phyloP scores from a whole-genome alignment of 1,139 yeast species.

The Geotrichum bryndzae region DNA sequence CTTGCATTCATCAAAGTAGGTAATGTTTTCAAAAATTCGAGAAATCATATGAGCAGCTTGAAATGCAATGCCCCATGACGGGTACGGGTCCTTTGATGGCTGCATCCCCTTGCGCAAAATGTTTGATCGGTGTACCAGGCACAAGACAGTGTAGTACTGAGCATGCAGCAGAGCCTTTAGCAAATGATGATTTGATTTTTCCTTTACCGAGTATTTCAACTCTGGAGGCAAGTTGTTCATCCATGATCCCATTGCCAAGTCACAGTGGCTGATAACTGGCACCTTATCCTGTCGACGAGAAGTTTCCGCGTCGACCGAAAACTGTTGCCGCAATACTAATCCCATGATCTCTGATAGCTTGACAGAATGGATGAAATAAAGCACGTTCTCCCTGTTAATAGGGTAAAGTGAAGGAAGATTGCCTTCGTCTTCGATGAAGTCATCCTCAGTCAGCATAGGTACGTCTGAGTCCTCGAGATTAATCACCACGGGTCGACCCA shows the following conservation, averaged over 20 bases:
- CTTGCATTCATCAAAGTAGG: conserved; percentile 47
- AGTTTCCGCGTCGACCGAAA: conserved; percentile 61
- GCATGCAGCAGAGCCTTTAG: conserved; percentile 60
- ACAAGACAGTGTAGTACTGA: conserved; percentile 67
- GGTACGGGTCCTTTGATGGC: conserved; percentile 47
- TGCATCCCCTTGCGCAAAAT: conserved; percentile 39
- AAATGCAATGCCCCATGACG: conserved; percentile 80
- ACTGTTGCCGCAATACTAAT: conserved; percentile 63
- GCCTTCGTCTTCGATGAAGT: conserved; percentile 55
- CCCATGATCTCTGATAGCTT: conserved; percentile 72
- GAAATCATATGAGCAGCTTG: conserved; percentile 81
- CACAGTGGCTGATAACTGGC: conserved; percentile 64
- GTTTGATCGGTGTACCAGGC: conserved; percentile 67
- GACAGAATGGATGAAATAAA: conserved; percentile 58
- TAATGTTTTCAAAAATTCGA: conserved; percentile 54
- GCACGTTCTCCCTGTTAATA: conserved; percentile 45
- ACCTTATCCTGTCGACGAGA: conserved; percentile 44
- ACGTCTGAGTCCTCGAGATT: conserved; percentile 74
- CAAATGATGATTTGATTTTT: conserved; percentile 46
- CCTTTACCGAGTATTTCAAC: conserved; percentile 57
- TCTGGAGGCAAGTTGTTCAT: conserved; percentile 62
- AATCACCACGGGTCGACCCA: conserved; percentile 67
- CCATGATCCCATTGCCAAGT: conserved; percentile 77
- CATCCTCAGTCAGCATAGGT: conserved; percentile 61
- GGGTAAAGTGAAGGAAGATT: conserved; percentile 43